Evolutionary conservation across 1,284 basidiomycete species (phyloP).

Genomic region (Rhodotorula sp.): DNA sequence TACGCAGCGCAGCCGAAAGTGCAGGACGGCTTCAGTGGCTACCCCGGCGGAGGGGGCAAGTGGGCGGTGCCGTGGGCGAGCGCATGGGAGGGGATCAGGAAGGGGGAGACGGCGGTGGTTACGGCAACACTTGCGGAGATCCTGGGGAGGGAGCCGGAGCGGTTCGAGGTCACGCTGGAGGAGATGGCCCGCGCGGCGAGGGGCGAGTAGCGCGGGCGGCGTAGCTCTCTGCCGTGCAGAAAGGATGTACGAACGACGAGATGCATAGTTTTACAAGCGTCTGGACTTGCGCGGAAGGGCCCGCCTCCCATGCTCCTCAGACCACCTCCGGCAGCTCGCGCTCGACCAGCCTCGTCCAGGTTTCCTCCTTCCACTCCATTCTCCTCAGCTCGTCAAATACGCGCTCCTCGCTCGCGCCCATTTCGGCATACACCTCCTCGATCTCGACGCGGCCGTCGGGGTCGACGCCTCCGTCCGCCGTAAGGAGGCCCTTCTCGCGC

Average conservation of each 20-base stretch:
- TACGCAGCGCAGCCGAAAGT: neutral
- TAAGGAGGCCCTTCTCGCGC: constrained; percentile 47
- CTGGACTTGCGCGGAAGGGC: too few species aligned
- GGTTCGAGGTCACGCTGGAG: neutral
- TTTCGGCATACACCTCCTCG: constrained; percentile 78
- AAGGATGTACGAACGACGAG: too few species aligned
- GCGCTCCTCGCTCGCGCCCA: constrained; percentile 79
- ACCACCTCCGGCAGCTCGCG: constrained; percentile 76
- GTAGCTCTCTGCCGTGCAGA: too few species aligned
- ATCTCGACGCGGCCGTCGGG: constrained; percentile 64
- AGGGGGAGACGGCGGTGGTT: neutral
- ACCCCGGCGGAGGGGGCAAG: neutral
- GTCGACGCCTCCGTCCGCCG: constrained; percentile 74
- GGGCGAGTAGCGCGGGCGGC: neutral
- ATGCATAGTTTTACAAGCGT: too few species aligned
- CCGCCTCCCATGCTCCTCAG: constrained; percentile 6
- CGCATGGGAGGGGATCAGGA: constrained; percentile 3
- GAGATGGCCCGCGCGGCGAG: neutral
- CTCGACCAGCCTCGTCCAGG: constrained; percentile 78
- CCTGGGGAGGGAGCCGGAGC: neutral
- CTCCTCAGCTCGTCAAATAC: constrained; percentile 74
- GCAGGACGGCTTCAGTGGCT: neutral
- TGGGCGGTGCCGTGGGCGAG: constrained; percentile 4
- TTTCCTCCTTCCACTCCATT: constrained; percentile 88
- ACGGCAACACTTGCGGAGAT: neutral